A percentile compares a stretch with the other conserved stretches of the same genome.
Conservation (phyloP, 495 filamentous ascomycete genomes). For the Neurospora discreta region DNA sequence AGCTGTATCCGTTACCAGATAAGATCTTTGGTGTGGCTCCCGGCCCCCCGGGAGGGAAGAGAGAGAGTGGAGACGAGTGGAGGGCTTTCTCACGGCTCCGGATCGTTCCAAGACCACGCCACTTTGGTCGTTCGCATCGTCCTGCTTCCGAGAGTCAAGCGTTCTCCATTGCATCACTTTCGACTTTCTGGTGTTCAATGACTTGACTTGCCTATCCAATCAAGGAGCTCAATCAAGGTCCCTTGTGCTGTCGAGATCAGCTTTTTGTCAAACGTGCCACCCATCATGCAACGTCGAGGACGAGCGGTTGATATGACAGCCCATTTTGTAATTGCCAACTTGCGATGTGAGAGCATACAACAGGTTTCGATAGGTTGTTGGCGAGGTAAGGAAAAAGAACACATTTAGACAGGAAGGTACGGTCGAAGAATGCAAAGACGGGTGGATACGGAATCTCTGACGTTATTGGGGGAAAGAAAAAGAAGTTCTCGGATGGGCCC, state of each 20-base stretch:
- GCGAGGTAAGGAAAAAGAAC: not conserved
- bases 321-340: not conserved
- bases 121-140: not conserved
- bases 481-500: not conserved
- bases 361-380: too few species aligned
- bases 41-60: not conserved
- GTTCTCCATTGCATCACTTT: conserved; percentile 10
- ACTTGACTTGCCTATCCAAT: not conserved
- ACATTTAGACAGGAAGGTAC: not conserved
- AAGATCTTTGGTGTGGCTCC: not conserved
- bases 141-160: not conserved
- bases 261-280: not conserved
- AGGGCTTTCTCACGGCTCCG: not conserved
- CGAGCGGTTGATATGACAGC: not conserved
- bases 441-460: not conserved
- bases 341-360: not conserved
- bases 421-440: not conserved
- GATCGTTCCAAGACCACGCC: not conserved
- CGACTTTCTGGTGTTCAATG: not conserved
- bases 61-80: not conserved
- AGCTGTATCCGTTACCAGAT: not conserved
- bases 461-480: not conserved
- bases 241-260: not conserved
- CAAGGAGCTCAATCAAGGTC: not conserved
- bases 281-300: not conserved